Percentiles rank a stretch among this genome's conserved stretches.
phyloP scores from a whole-genome alignment of 805 yeast species.

The Ogataea methylovora region DNA sequence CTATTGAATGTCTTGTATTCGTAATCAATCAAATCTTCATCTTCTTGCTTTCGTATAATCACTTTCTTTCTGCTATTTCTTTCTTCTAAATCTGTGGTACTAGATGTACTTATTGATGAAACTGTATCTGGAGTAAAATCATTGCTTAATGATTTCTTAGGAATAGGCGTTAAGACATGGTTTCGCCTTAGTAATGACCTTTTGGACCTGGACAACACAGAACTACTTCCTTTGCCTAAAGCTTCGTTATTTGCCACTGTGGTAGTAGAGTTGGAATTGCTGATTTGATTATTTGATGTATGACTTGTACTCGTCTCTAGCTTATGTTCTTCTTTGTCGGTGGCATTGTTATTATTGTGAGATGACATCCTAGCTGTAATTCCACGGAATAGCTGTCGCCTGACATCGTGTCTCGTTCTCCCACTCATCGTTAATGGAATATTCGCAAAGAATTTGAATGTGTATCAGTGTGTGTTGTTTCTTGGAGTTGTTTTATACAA shows the following conservation, averaged over 20 bases:
- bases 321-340: not conserved
- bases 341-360: slow-evolving; percentile 9
- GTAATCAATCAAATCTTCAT: slow-evolving; percentile 22
- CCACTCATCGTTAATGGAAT: too few relatives aligned
- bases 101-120: slow-evolving; percentile 12
- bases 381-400: slow-evolving; percentile 27
- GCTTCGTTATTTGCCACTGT: too few relatives aligned
- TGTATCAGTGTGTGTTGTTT: too few relatives aligned
- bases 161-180: slow-evolving; percentile 16
- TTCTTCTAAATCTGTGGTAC: slow-evolving; percentile 5
- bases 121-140: slow-evolving; percentile 15
- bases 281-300: slow-evolving; percentile 1
- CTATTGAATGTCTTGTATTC: slow-evolving; percentile 29
- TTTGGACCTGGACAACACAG: slow-evolving; percentile 5
- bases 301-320: too few relatives aligned
- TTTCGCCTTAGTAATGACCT: slow-evolving; percentile 9
- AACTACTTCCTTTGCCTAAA: too few relatives aligned
- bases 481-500: too few relatives aligned
- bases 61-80: slow-evolving; percentile 12
- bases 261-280: slow-evolving; percentile 1
- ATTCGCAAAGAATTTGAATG: too few relatives aligned
- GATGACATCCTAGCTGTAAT: slow-evolving; percentile 23
- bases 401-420: slow-evolving; percentile 21
- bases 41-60: slow-evolving; percentile 15
- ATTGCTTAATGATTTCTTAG: slow-evolving; percentile 11